Evolutionary conservation across 2,329 filamentous ascomycete species (phyloP).

Genomic region (Spiromastix sp.): DNA sequence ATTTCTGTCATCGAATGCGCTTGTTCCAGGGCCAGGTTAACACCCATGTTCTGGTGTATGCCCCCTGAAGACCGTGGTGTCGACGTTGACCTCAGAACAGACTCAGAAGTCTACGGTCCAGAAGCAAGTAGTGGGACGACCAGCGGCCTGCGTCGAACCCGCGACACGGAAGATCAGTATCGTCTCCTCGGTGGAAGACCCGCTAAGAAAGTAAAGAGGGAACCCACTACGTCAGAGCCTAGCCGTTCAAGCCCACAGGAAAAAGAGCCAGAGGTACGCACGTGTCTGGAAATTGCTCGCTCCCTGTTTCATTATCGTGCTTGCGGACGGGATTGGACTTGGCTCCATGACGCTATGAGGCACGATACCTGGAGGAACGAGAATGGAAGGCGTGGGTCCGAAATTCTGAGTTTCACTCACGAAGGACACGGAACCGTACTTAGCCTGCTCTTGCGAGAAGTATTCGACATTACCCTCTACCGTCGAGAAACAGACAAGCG

Average conservation of each 20-base stretch:
- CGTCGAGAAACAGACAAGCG: constrained; percentile 16
- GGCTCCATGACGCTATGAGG: constrained; percentile 26
- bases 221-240: no score
- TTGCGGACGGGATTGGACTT: constrained; percentile 24
- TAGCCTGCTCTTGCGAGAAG: constrained; percentile 24
- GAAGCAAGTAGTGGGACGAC: not conserved
- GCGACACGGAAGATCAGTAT: not conserved
- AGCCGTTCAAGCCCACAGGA: not conserved
- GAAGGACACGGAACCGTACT: constrained; percentile 24
- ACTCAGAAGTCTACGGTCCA: no score
- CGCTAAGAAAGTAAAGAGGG: no score
- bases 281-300: constrained; percentile 19
- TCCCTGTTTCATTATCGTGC: constrained; percentile 19
- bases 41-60: not conserved
- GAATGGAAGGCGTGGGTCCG: not conserved
- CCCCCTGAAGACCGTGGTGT: not conserved
- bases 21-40: not conserved
- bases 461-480: constrained; percentile 26
- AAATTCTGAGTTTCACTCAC: constrained; percentile 17
- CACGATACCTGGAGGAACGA: constrained; percentile 8
- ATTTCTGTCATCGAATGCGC: not conserved
- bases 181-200: no score
- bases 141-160: no score
- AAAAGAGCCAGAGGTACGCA: not conserved
- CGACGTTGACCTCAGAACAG: not conserved